Percentiles rank a stretch among this genome's conserved stretches.
phyloP scores from a whole-genome alignment of 1,139 yeast species.

The Sugiyamaella neomexicana region DNA sequence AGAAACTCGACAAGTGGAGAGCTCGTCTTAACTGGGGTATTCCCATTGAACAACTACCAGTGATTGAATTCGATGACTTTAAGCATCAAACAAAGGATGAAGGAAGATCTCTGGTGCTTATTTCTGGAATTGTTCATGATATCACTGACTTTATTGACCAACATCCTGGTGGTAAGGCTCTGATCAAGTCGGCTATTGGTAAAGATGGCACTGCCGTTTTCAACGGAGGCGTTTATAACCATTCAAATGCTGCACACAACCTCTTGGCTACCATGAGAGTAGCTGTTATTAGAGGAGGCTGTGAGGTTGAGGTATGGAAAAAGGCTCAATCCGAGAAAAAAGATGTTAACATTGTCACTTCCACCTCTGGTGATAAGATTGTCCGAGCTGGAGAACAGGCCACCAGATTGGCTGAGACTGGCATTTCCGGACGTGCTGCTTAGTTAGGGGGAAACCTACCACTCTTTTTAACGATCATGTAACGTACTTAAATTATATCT shows the following conservation, averaged over 20 bases:
- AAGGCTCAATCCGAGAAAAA: constrained; percentile 56
- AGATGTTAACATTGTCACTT: constrained; percentile 53
- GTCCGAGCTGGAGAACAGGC: constrained; percentile 64
- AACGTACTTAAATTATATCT: constrained; percentile 9
- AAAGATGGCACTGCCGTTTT: constrained; percentile 97
- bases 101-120: constrained; percentile 65
- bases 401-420: constrained; percentile 42
- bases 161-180: constrained; percentile 97
- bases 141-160: constrained; percentile 79
- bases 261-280: constrained; percentile 93
- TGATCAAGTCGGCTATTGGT: constrained; percentile 82
- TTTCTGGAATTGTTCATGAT: constrained; percentile 94
- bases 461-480: constrained; percentile 3
- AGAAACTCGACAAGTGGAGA: constrained; percentile 85
- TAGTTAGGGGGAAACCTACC: constrained; percentile 19
- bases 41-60: constrained; percentile 78
- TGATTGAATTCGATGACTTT: constrained; percentile 86
- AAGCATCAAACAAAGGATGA: constrained; percentile 57
- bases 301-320: constrained; percentile 81
- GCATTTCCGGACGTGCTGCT: constrained; percentile 39
- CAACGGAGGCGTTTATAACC: constrained; percentile 96
- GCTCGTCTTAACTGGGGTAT: constrained; percentile 89
- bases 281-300: constrained; percentile 86
- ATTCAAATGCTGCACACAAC: constrained; percentile 97
- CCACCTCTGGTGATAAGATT: constrained; percentile 53